Base-by-base conservation (phyloP, 768 basidiomycete genomes). In the Pleurotus tuoliensis region DNA sequence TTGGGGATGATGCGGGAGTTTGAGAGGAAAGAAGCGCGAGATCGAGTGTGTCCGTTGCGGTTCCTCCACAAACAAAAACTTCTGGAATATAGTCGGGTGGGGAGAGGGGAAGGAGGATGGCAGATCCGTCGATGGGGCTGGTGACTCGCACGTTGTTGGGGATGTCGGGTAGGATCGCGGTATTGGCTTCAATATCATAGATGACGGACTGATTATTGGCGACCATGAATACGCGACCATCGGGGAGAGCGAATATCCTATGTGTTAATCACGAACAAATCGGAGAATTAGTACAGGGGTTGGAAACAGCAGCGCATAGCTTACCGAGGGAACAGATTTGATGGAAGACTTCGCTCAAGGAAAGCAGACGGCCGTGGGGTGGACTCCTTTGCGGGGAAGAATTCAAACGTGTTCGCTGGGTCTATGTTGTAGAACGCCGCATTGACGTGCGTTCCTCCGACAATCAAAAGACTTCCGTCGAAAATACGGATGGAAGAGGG, bases 91-190 rank as follows among this genome's bases (percentile, higher is more conserved):
- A 63, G 51, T 60, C 37, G 59, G 69, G 60, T 47, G 70, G 54
- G 56, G 64, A 55, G 59, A 67, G 58, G 56, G 66, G 57, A 53
- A 63, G 62, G 49, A 62, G 58, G 55, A 80, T 81, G 0, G 82
- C 82, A 0, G 79, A 81, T 70, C 80, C 87, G 62, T 82, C 41
- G 72, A 77, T 13, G 73, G 78, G 24, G 78, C 86, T 53, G 80
- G 72, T 15, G 78, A 83, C 16, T 80, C 71, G 73, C 79, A 77
- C 22, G 71, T 77, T 38, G 69, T 76, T 69, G 46, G 74, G 73
- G 13, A 76, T 60, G 37, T 67, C 62, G 2, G 72, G 71, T 0
- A 75, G 61, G 12, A 61, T 60, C 4, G 60, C 74, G 16, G 67
- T 71, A 57, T 73, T 69, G 16, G 56, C 62, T 48, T 69, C 65